Evolutionary conservation across 1,284 basidiomycete genomes (phyloP), one percentile per base, ranked within the genome.

Genomic region (Athelia sp.): DNA sequence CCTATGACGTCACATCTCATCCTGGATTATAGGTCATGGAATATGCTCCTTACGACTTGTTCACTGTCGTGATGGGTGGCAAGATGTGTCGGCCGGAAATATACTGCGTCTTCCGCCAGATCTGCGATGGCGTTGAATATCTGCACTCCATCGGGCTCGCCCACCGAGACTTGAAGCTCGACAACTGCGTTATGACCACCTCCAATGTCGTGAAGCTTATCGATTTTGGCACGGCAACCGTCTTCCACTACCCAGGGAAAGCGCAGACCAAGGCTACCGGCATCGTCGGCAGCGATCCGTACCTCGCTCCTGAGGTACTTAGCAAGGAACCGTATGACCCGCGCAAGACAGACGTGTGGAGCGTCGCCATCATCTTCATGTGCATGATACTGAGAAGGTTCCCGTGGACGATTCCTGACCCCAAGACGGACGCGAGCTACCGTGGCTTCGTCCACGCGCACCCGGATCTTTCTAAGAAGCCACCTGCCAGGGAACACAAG

Each of bases 1-100:
- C 23, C 32, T 3, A 32, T 22, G 40, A 44, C 44, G 40, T 48
- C 29, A 49, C 24, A 38, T 45, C 18, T 17, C 13, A 49, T 51
- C 43, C 35, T 51, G 43, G 51, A 51, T 58, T 43, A 0, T 59
- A 95, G 93, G 88, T 96, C 69, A 99, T 99, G 97, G 95, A 99
- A 71, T 99, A 98, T 62, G 97, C 97, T 1, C 96, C 97, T 14
- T 97, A 88, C 66, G 97, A 99, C 71, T 83, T 99, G 47, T 99
- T 99, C 75, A 93, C 89, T 50, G 94, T 99, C 61, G 97, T 99
- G 75, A 99, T 99, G 97, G 96, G 95, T 26, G 92, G 93, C 56
- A 96, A 93, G 73, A 99, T 99, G 97, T 84, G 87, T 51, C 87
- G 95, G 23, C 93, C 94, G 47, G 96, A 99, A 70, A 96, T 98